A percentile compares a stretch with the other conserved stretches of the same genome.
These are phyloP conservation scores for Astraeus odoratus DNA, from an alignment of 768 basidiomycete species.

Conservation along the genomic window DNA sequence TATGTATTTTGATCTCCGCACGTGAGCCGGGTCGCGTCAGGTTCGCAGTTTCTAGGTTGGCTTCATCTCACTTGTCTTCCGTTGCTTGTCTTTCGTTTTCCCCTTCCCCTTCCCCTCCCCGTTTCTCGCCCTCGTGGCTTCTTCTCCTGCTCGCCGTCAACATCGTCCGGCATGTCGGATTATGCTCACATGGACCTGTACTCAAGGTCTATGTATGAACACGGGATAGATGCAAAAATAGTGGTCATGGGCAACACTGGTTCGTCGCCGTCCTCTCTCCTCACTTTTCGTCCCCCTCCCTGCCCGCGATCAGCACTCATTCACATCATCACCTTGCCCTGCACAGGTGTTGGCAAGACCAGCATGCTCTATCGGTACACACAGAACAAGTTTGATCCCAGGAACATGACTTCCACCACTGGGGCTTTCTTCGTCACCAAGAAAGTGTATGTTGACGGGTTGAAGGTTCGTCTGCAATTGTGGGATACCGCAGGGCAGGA, in stretches of 20 bases:
- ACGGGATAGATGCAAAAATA: slow-evolving; percentile 90
- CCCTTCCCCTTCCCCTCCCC: slow-evolving; percentile 18
- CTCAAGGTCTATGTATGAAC: slow-evolving; percentile 63
- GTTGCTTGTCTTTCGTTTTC: slow-evolving; percentile 24
- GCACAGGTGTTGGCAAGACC: slow-evolving; percentile 83
- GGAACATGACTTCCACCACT: slow-evolving; percentile 84
- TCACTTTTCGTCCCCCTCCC: slow-evolving; percentile 7
- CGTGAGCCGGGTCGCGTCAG: slow-evolving; percentile 30
- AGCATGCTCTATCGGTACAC: slow-evolving; percentile 87
- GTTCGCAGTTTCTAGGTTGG: slow-evolving; percentile 17
- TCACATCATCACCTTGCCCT: slow-evolving; percentile 8
- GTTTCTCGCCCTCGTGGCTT: slow-evolving; percentile 43
- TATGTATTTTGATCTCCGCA: slow-evolving; percentile 13
- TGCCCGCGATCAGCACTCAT: slow-evolving; percentile 25
- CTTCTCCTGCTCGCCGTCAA: slow-evolving; percentile 13
- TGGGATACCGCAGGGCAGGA: slow-evolving; percentile 97
- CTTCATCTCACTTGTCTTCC: slow-evolving; percentile 23
- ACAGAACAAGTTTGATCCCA: slow-evolving; percentile 83
- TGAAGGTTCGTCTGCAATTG: slow-evolving; percentile 80
- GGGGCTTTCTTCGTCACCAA: slow-evolving; percentile 93
- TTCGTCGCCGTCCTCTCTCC: slow-evolving; percentile 19
- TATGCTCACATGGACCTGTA: slow-evolving; percentile 61
- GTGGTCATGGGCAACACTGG: slow-evolving; percentile 87
- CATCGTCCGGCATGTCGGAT: slow-evolving; percentile 43
- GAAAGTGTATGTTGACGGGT: slow-evolving; percentile 79